A percentile compares a stretch with the other conserved stretches of the same genome.
phyloP scores from a whole-genome alignment of 345 rosid genomes.

The Alliaria petiolata region DNA sequence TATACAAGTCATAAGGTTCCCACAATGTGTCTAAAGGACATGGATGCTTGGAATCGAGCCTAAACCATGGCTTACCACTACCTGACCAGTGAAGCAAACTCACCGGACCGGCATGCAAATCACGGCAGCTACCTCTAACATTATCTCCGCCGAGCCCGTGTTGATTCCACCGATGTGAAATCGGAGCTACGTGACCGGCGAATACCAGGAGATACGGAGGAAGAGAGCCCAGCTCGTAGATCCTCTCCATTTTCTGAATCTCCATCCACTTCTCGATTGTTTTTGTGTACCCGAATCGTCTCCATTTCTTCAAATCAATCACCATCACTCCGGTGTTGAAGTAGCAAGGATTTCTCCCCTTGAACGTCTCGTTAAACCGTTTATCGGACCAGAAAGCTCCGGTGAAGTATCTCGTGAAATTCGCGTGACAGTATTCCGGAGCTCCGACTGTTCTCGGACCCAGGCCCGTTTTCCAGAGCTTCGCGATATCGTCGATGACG shows the following conservation, averaged over 20 bases:
- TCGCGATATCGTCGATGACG: slow-evolving; percentile 50
- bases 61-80: slow-evolving; percentile 66
- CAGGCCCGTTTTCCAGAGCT: slow-evolving; percentile 44
- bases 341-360: slow-evolving; percentile 46
- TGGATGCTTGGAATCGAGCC: slow-evolving; percentile 45
- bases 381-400: slow-evolving; percentile 48
- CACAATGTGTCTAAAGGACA: slow-evolving; percentile 56
- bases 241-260: slow-evolving; percentile 53
- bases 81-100: slow-evolving; percentile 77
- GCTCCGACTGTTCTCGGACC: slow-evolving; percentile 52
- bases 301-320: slow-evolving; percentile 62
- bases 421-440: slow-evolving; percentile 60
- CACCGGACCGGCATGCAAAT: slow-evolving; percentile 54
- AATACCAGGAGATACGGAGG: slow-evolving; percentile 66
- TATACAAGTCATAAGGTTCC: slow-evolving; percentile 63
- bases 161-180: slow-evolving; percentile 70
- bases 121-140: slow-evolving; percentile 48
- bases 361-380: slow-evolving; percentile 25
- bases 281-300: slow-evolving; percentile 39
- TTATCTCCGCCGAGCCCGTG: slow-evolving; percentile 76
- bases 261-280: slow-evolving; percentile 63
- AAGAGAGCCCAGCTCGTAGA: slow-evolving; percentile 65
- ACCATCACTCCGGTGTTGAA: slow-evolving; percentile 85
- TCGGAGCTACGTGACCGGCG: slow-evolving; percentile 51
- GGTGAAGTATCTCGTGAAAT: slow-evolving; percentile 51